These are phyloP conservation scores for Symbiodinium pilosum DNA, from an alignment of 73 alveolate genomes.

Conservation along the genomic window DNA sequence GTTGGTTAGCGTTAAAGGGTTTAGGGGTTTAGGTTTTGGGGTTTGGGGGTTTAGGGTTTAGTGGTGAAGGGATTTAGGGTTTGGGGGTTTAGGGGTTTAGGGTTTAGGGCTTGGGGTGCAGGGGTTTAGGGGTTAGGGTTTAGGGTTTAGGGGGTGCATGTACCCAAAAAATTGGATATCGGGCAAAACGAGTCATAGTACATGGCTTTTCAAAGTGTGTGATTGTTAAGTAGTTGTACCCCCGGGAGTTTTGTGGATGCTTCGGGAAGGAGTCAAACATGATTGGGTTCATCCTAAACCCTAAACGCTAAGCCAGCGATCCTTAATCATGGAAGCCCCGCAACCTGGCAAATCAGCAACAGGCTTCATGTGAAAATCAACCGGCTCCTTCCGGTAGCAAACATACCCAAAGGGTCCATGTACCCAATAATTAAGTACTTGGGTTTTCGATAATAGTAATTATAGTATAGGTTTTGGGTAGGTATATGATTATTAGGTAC, in stretches of 20 bases:
- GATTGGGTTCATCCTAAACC: neutral
- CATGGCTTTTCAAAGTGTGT: too few species aligned
- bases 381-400: neutral
- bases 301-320: neutral
- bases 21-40: conserved; percentile 12
- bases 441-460: neutral
- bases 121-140: too few species aligned
- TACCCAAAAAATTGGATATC: too few species aligned
- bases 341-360: neutral
- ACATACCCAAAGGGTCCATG: neutral
- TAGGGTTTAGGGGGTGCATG: too few species aligned
- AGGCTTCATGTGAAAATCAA: neutral
- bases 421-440: neutral
- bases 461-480: neutral
- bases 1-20: too few species aligned
- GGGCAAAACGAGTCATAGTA: too few species aligned
- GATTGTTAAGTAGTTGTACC: too few species aligned
- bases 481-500: too few species aligned
- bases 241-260: too few species aligned
- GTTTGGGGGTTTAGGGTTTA: neutral
- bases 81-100: neutral
- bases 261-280: too few species aligned
- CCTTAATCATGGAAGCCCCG: neutral
- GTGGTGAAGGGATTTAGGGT: neutral
- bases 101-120: neutral